A percentile compares a stretch with the other conserved stretches of the same genome.
phyloP scores from a whole-genome alignment of 2,329 filamentous ascomycete genomes.

The Sordariomycetes sp. region DNA sequence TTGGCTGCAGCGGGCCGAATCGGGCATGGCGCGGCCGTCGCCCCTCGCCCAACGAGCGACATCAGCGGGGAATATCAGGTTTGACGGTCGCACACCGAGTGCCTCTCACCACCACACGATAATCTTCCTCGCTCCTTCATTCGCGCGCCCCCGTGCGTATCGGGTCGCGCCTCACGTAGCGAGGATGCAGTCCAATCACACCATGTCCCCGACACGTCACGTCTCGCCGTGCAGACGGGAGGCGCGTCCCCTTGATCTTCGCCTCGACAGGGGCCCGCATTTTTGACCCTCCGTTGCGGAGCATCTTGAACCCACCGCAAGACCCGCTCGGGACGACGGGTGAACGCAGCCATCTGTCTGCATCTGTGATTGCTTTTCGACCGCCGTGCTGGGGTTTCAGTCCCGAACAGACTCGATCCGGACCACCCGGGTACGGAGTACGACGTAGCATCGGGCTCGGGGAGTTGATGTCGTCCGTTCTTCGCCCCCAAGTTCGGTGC shows the following conservation, averaged over 20 bases:
- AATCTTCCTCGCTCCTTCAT: background rate
- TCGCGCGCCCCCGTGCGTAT: background rate
- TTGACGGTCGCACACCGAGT: background rate
- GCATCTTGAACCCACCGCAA: no score
- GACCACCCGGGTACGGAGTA: background rate
- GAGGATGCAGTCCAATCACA: background rate
- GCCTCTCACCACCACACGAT: background rate
- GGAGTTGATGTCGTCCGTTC: background rate
- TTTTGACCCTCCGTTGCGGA: no score
- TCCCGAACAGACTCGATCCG: background rate
- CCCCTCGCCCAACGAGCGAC: background rate
- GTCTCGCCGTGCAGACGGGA: background rate
- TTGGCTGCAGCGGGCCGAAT: background rate
- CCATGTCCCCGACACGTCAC: background rate
- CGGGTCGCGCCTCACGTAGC: background rate
- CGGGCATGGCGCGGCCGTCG: background rate
- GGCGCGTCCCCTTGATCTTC: background rate
- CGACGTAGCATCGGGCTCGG: background rate
- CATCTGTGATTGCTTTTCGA: background rate
- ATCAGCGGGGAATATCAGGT: background rate
- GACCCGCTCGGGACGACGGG: background rate
- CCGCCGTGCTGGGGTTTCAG: background rate
- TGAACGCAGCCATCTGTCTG: background rate
- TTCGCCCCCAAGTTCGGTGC: background rate
- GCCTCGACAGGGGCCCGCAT: background rate